These are phyloP conservation scores for Dianthus caryophyllus DNA, from an alignment of 148 eudicot species.

Conservation along the genomic window DNA sequence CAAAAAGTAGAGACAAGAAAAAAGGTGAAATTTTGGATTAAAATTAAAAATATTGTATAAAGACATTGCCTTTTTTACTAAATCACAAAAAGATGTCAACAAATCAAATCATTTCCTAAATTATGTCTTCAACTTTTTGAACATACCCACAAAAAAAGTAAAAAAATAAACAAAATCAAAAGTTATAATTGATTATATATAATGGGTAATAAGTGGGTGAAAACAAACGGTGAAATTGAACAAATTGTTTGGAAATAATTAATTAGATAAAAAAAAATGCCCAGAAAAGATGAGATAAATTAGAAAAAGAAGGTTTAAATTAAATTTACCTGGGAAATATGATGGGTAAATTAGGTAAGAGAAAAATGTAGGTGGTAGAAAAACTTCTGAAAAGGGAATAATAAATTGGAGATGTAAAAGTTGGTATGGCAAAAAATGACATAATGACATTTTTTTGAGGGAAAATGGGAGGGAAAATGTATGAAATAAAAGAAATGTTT, in stretches of 20 bases:
- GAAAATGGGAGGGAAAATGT: not conserved
- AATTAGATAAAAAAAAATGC: not conserved
- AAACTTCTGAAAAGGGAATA: not conserved
- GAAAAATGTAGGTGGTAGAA: not conserved
- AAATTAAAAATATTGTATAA: constrained; percentile 8
- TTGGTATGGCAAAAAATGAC: constrained; percentile 9
- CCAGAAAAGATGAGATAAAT: not conserved
- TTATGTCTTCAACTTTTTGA: not conserved
- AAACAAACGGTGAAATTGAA: not conserved
- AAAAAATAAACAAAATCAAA: not conserved
- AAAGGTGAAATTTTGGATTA: constrained; percentile 22
- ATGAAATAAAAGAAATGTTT: not conserved
- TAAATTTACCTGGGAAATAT: not conserved
- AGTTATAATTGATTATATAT: not conserved
- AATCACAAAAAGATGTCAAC: not conserved
- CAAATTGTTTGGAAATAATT: not conserved
- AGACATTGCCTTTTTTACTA: constrained; percentile 5
- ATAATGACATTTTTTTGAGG: constrained; percentile 2
- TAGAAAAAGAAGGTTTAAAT: not conserved
- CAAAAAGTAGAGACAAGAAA: constrained; percentile 6
- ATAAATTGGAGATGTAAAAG: constrained; percentile 1
- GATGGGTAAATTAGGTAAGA: not conserved
- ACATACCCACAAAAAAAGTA: not conserved
- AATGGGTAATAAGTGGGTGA: not conserved
- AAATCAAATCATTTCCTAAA: constrained; percentile 5